These are phyloP conservation scores for Amanita rubescens DNA, from an alignment of 768 basidiomycete species.

Conservation along the genomic window DNA sequence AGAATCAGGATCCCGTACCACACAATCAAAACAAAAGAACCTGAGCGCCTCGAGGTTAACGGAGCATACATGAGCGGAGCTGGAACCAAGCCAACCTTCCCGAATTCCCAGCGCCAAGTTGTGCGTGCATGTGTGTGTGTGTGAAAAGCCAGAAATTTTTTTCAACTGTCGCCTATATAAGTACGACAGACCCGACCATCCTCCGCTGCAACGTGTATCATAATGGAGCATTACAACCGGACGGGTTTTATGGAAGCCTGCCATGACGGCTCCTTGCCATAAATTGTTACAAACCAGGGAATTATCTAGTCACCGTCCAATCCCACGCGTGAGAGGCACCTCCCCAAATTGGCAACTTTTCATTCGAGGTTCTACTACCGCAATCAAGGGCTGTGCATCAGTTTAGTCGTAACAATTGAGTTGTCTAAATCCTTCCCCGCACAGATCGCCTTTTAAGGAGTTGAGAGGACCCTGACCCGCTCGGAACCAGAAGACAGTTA, in stretches of 20 bases:
- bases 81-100: background rate
- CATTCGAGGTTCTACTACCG: background rate
- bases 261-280: background rate
- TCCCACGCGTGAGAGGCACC: background rate
- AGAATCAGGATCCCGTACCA: too few relatives aligned
- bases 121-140: background rate
- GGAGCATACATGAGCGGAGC: background rate
- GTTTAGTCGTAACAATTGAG: background rate
- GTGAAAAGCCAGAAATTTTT: background rate
- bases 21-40: too few relatives aligned
- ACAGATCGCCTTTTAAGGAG: background rate
- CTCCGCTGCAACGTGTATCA: background rate
- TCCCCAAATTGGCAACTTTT: slow-evolving; percentile 2
- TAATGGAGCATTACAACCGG: background rate
- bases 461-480: background rate
- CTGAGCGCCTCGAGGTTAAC: background rate
- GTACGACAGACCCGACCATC: too few relatives aligned
- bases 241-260: background rate
- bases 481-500: too few relatives aligned
- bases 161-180: too few relatives aligned
- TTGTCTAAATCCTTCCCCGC: slow-evolving; percentile 1
- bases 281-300: background rate
- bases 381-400: background rate
- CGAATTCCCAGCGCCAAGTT: background rate
- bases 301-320: background rate